These are phyloP conservation scores for Dictyostelium brefeldianum DNA, from an alignment of 78 protist genomes.

Conservation along the genomic window DNA sequence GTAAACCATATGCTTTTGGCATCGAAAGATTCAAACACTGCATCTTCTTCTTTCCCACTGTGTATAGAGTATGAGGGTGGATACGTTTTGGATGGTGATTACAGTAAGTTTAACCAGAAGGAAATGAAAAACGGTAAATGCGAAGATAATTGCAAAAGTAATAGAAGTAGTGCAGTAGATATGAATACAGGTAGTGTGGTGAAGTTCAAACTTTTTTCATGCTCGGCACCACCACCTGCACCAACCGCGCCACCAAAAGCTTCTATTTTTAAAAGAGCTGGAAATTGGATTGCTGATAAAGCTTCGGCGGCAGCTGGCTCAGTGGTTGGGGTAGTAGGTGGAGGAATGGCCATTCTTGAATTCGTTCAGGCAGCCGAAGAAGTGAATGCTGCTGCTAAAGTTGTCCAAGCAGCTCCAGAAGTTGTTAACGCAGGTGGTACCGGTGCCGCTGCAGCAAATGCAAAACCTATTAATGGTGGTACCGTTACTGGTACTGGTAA, in stretches of 20 bases:
- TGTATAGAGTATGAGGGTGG: background rate
- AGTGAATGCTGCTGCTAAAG: background rate
- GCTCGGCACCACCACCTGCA: background rate
- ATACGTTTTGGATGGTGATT: constrained; percentile 16
- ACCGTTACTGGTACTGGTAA: background rate
- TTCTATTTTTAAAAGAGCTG: background rate
- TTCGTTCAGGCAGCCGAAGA: background rate
- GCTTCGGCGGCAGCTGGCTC: background rate
- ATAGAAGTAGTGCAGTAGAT: background rate
- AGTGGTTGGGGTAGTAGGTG: background rate
- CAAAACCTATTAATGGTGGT: background rate
- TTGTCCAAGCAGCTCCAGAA: background rate
- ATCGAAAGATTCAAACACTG: background rate
- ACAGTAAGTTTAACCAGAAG: background rate
- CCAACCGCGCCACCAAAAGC: background rate
- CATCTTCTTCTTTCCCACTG: background rate
- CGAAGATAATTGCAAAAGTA: background rate
- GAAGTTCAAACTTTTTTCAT: background rate
- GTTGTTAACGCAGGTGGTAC: too few relatives aligned
- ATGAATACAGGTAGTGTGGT: background rate
- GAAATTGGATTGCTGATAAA: background rate
- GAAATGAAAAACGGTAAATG: constrained; percentile 9
- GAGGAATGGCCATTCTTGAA: background rate
- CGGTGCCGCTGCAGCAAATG: background rate
- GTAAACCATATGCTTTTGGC: background rate